Base-by-base conservation (phyloP, 1,284 basidiomycete species). In the Leccinum solheimii region DNA sequence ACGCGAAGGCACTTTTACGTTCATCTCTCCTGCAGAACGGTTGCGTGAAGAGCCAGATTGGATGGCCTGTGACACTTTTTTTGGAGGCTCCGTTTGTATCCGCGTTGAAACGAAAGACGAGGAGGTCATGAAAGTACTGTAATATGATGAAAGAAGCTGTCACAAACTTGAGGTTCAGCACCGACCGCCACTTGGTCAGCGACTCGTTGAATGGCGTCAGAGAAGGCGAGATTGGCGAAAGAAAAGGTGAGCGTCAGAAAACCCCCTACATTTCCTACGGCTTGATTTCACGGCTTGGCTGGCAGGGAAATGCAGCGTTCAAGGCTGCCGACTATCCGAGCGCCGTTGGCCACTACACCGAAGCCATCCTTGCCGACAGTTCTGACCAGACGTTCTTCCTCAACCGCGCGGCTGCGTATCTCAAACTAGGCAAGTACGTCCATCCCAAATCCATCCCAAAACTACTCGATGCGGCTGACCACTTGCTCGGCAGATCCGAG, bases 401-500 rank as follows among this genome's bases (percentile, higher is more conserved):
- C 56, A 94, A 94, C 71, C 85, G 92, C 48, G 89, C 90, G 10
- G 89, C 90, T 32, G 90, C 91, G 26, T 92, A 93, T 77, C 80
- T 94, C 64, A 92, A 90, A 80, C 82, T 94, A 79, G 85, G 85
- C 83, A 93, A 92, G 91, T 92, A 80, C 79, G 90, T 77, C 69
- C 64, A 48, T 60, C 43, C 8, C 38, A 57, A 45, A 59, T 49
- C 56, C 58, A 36, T 53, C 63, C 49, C 52, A 11, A 34, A 56
- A 32, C 55, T 27, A 49, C 30, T 32, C 61, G 58, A 27, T 53
- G 55, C 3, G 14, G 7, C 63, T 65, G 26, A 67, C 40, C 50
- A 26, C 5, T 36, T 10, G 53, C 14, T 45, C 10, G 53, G 14
- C 56, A 92, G 90, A 69, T 78, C 84, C 64, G 83, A 86, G 69